Percentiles rank a stretch among this genome's conserved stretches.
These are phyloP conservation scores for Vanderwaltozyma polyspora DNA, from an alignment of 805 yeast genomes.

Conservation along the genomic window DNA sequence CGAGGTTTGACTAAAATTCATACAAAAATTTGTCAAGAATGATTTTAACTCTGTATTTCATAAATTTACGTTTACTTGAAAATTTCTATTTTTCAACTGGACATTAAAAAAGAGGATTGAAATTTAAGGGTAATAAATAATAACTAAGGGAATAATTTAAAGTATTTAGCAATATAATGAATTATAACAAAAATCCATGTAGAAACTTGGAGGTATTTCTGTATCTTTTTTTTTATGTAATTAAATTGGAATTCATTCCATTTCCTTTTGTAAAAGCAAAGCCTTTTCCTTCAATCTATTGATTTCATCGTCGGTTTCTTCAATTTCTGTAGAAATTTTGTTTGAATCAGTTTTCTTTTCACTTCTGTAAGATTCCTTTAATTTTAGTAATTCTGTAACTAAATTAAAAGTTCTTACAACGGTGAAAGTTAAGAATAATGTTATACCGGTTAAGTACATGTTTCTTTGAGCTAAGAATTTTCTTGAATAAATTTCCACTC, in stretches of 20 bases:
- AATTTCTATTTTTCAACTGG: too few species aligned
- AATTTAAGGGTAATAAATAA: too few species aligned
- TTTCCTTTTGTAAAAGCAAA: constrained; percentile 50
- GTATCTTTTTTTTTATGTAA: neutral
- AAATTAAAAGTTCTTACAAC: constrained; percentile 74
- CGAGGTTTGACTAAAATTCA: too few species aligned
- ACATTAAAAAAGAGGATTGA: too few species aligned
- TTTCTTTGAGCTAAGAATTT: constrained; percentile 94
- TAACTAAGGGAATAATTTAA: too few species aligned
- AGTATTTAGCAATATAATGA: too few species aligned
- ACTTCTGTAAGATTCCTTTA: constrained; percentile 43
- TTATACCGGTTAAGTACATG: constrained; percentile 90
- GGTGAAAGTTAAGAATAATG: constrained; percentile 78
- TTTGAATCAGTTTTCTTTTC: constrained; percentile 26
- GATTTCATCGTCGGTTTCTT: constrained; percentile 54
- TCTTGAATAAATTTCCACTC: constrained; percentile 81
- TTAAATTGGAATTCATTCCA: constrained; percentile 3
- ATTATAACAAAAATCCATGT: too few species aligned
- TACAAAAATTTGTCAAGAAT: too few species aligned
- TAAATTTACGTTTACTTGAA: too few species aligned
- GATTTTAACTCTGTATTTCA: too few species aligned
- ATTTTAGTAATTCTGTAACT: constrained; percentile 44
- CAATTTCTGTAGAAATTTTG: constrained; percentile 39
- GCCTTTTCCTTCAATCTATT: constrained; percentile 65
- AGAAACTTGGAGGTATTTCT: too few species aligned